These are phyloP conservation scores for Leccinellum rugosiceps DNA, from an alignment of 768 basidiomycete genomes.

Conservation along the genomic window DNA sequence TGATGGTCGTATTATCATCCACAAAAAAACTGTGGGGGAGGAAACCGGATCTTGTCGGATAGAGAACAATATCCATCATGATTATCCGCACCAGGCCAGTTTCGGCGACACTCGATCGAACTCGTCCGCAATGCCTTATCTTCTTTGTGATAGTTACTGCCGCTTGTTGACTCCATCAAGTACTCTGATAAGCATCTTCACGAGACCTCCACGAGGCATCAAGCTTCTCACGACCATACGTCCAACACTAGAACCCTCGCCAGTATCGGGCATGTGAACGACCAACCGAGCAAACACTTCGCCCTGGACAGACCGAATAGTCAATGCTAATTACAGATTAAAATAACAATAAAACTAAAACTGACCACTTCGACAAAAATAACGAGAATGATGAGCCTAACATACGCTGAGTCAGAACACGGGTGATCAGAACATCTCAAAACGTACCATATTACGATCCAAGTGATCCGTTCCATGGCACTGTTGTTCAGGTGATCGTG, in stretches of 20 bases:
- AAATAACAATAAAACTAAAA: constrained; percentile 1
- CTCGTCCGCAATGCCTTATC: background rate
- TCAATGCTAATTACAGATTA: background rate
- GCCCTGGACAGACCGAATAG: constrained; percentile 42
- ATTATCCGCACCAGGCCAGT: background rate
- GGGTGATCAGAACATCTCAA: constrained; percentile 42
- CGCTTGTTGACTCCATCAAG: constrained; percentile 15
- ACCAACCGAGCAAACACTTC: constrained; percentile 76
- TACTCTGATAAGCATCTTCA: constrained; percentile 17
- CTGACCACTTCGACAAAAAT: constrained; percentile 83
- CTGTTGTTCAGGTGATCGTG: constrained; percentile 90
- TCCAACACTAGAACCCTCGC: background rate
- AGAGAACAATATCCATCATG: background rate
- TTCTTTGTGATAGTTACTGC: background rate
- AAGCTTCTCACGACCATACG: constrained; percentile 6
- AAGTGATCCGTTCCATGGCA: constrained; percentile 89
- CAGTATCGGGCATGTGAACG: constrained; percentile 44
- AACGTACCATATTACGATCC: constrained; percentile 65
- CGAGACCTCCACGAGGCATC: constrained; percentile 26
- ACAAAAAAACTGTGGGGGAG: background rate
- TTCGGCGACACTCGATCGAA: background rate
- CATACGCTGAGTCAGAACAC: constrained; percentile 21
- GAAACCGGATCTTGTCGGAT: background rate
- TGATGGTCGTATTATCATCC: background rate
- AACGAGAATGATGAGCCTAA: constrained; percentile 85